A percentile compares a stretch with the other conserved stretches of the same genome.
Evolutionary conservation across 768 basidiomycete genomes (phyloP).

Genomic region (Mycena haematopus): DNA sequence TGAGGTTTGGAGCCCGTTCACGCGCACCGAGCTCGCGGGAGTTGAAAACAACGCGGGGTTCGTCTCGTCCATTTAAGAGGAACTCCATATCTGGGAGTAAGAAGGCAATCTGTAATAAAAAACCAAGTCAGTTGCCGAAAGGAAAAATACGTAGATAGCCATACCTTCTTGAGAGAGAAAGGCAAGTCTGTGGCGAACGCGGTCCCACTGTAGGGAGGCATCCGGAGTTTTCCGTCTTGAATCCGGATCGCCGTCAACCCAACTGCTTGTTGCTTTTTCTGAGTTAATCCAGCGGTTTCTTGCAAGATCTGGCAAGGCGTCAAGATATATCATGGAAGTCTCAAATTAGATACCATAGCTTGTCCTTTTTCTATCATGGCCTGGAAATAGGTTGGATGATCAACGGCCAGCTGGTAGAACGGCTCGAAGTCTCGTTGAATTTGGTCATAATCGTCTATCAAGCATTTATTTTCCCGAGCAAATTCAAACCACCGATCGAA

Average conservation of each 20-base stretch:
- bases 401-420: conserved; percentile 20
- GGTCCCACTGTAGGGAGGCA: conserved; percentile 26
- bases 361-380: conserved; percentile 11
- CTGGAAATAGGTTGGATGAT: conserved; percentile 17
- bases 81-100: conserved; percentile 29
- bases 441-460: conserved; percentile 31
- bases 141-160: background rate
- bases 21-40: conserved; percentile 8
- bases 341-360: conserved; percentile 1
- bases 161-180: conserved; percentile 6
- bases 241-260: conserved; percentile 24
- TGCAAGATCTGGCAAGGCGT: conserved; percentile 7
- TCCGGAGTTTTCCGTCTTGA: conserved; percentile 13
- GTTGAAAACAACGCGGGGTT: conserved; percentile 31
- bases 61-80: conserved; percentile 30
- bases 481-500: conserved; percentile 28
- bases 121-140: conserved; percentile 2
- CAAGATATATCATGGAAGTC: background rate
- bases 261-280: conserved; percentile 19
- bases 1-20: background rate
- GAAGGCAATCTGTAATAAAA: conserved; percentile 12
- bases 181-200: conserved; percentile 13
- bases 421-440: conserved; percentile 28
- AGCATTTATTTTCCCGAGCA: conserved; percentile 20
- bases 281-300: conserved; percentile 8